phyloP scores from a whole-genome alignment of 768 basidiomycete species.

The Dacryopinax primogenitus region DNA sequence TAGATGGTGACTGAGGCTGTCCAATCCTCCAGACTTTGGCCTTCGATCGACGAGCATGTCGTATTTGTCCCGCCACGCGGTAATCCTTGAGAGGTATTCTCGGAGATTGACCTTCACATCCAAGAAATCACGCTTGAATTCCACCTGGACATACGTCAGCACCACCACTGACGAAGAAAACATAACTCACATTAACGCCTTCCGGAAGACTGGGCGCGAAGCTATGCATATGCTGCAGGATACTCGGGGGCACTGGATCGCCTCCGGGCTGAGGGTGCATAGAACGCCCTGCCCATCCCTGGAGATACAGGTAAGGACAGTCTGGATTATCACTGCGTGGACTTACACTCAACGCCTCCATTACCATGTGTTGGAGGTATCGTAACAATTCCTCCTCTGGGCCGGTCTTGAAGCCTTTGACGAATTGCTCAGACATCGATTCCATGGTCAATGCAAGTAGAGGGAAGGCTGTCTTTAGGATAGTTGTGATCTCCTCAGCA shows the following conservation, averaged over 20 bases:
- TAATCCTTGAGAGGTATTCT: slow-evolving; percentile 82
- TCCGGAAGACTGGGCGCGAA: slow-evolving; percentile 12
- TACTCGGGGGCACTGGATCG: slow-evolving; percentile 4
- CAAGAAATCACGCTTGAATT: slow-evolving; percentile 86
- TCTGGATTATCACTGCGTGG: background rate
- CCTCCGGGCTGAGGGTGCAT: slow-evolving; percentile 3
- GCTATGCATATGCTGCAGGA: slow-evolving; percentile 7
- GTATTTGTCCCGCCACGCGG: slow-evolving; percentile 84
- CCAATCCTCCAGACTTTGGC: slow-evolving; percentile 72
- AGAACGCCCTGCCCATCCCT: background rate
- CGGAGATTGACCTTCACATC: slow-evolving; percentile 61
- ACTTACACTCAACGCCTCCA: slow-evolving; percentile 72
- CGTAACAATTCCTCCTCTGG: slow-evolving; percentile 93
- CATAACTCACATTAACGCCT: slow-evolving; percentile 23
- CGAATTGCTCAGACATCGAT: slow-evolving; percentile 91
- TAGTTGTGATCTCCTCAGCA: slow-evolving; percentile 85
- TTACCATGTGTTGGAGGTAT: slow-evolving; percentile 63
- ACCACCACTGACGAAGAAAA: background rate
- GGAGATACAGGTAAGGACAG: background rate
- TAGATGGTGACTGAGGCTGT: slow-evolving; percentile 78
- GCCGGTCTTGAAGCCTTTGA: slow-evolving; percentile 72
- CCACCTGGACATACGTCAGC: slow-evolving; percentile 39
- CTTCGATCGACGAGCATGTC: slow-evolving; percentile 71
- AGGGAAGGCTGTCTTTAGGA: slow-evolving; percentile 91
- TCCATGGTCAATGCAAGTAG: slow-evolving; percentile 90